Conservation (phyloP, 2,329 filamentous ascomycete genomes). For the Leptosphaerulina australis region DNA sequence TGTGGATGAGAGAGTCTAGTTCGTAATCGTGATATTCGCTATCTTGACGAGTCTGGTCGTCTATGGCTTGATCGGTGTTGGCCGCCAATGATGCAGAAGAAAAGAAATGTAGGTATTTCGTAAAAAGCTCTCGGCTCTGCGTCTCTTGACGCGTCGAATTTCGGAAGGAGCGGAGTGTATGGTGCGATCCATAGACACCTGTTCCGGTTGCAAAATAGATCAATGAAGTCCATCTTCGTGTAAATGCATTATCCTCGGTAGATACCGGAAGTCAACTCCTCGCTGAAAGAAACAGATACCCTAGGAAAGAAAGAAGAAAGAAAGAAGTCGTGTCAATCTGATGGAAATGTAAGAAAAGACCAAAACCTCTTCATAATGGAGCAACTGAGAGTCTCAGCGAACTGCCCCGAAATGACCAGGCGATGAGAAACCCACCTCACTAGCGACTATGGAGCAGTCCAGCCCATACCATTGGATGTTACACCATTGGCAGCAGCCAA, state of each 20-base stretch:
- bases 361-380: conserved; percentile 6
- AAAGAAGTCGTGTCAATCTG: conserved; percentile 10
- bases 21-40: conserved; percentile 14
- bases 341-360: conserved; percentile 8
- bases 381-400: conserved; percentile 12
- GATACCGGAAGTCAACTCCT: conserved; percentile 32
- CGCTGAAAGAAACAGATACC: conserved; percentile 24
- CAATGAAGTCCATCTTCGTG: conserved; percentile 18
- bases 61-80: not conserved
- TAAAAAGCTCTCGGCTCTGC: not conserved
- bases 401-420: conserved; percentile 13
- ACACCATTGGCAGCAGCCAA: conserved; percentile 35
- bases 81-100: not conserved
- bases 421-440: conserved; percentile 29
- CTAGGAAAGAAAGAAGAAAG: conserved; percentile 13
- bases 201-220: conserved; percentile 16
- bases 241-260: conserved; percentile 24
- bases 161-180: conserved; percentile 9
- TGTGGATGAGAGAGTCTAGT: not conserved
- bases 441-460: conserved; percentile 44
- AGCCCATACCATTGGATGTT: conserved; percentile 41
- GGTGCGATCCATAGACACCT: conserved; percentile 16
- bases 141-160: not conserved
- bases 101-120: not conserved
- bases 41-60: conserved; percentile 2